These are phyloP conservation scores for Talaromyces sp. DNA, from an alignment of 2,329 filamentous ascomycete genomes.

Conservation along the genomic window DNA sequence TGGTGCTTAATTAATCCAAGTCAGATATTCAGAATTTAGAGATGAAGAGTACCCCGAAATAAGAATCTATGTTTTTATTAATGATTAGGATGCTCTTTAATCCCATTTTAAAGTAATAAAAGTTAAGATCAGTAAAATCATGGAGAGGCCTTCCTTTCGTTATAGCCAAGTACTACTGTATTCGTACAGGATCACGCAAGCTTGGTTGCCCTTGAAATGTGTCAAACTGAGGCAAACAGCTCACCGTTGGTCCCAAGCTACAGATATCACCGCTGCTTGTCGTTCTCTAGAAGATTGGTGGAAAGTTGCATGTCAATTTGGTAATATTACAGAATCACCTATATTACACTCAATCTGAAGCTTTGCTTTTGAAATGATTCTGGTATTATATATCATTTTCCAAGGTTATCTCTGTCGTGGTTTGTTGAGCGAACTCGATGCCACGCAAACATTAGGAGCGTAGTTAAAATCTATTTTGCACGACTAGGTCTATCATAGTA, in stretches of 20 bases:
- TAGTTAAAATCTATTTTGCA: too few relatives aligned
- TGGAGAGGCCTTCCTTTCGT: background rate
- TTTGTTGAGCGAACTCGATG: background rate
- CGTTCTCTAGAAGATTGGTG: background rate
- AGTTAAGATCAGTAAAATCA: too few relatives aligned
- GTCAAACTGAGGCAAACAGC: background rate
- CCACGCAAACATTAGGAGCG: background rate
- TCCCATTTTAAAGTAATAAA: too few relatives aligned
- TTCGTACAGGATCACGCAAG: background rate
- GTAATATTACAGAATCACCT: background rate
- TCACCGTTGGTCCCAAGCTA: background rate
- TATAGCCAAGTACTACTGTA: background rate
- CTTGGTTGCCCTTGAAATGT: background rate
- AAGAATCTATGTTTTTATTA: too few relatives aligned
- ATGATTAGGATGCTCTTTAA: too few relatives aligned
- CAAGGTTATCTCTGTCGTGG: background rate
- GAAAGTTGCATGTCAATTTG: background rate
- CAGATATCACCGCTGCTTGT: background rate
- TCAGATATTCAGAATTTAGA: too few relatives aligned
- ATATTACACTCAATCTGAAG: background rate
- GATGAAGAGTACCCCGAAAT: too few relatives aligned
- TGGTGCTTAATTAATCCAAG: background rate
- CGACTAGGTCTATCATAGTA: background rate
- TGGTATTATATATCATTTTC: background rate
- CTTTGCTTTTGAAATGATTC: background rate